Percentiles rank a stretch among this genome's conserved stretches.
These are phyloP conservation scores for Boletus rufocinnamomeus DNA, from an alignment of 768 basidiomycete species.

Conservation along the genomic window DNA sequence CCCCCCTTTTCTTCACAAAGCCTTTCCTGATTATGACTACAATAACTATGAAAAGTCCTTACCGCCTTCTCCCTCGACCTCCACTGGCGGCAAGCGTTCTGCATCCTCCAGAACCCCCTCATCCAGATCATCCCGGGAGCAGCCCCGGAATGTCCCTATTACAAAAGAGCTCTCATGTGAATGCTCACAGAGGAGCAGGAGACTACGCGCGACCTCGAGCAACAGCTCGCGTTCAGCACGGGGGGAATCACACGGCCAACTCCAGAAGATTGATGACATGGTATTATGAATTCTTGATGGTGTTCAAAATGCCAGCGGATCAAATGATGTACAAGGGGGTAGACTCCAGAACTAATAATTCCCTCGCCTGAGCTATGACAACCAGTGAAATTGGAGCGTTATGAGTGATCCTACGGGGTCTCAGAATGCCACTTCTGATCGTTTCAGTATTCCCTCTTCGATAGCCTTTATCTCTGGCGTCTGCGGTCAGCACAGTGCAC, in stretches of 20 bases:
- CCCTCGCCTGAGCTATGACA: background rate
- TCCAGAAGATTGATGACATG: constrained; percentile 18
- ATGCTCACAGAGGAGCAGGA: constrained; percentile 47
- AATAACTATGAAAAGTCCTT: constrained; percentile 17
- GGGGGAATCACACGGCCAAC: constrained; percentile 27
- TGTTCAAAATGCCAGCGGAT: background rate
- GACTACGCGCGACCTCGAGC: constrained; percentile 43
- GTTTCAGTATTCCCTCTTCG: constrained; percentile 3
- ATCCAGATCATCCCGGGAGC: constrained; percentile 24
- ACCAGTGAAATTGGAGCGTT: background rate
- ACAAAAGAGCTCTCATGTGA: constrained; percentile 43
- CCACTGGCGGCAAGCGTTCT: constrained; percentile 21
- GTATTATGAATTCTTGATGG: background rate
- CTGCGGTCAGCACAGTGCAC: background rate
- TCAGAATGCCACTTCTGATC: background rate
- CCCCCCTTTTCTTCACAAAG: constrained; percentile 16
- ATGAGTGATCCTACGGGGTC: background rate
- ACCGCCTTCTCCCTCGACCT: constrained; percentile 23
- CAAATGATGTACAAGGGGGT: constrained; percentile 4
- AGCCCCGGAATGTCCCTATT: constrained; percentile 24
- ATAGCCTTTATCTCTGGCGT: constrained; percentile 6
- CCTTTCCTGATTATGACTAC: constrained; percentile 9
- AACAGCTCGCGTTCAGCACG: constrained; percentile 41
- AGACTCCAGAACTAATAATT: background rate
- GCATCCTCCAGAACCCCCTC: constrained; percentile 22